phyloP scores from a whole-genome alignment of 1,139 yeast genomes.

The Candida tetrigidarum region DNA sequence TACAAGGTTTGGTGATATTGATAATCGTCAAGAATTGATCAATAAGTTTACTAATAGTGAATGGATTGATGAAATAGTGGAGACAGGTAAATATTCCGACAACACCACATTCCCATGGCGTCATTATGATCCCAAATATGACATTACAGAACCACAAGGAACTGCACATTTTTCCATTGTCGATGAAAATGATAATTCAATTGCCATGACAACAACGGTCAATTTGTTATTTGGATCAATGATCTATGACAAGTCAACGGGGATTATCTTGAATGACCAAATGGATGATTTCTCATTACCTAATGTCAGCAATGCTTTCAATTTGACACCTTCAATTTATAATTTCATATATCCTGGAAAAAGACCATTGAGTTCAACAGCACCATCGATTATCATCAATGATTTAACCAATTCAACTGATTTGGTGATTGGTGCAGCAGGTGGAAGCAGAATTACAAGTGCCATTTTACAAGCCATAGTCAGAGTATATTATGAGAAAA shows the following conservation, averaged over 20 bases:
- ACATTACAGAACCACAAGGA: conserved; percentile 78
- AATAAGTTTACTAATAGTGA: conserved; percentile 34
- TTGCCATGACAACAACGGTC: conserved; percentile 89
- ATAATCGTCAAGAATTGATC: conserved; percentile 28
- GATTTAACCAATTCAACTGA: conserved; percentile 54
- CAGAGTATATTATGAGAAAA: conserved; percentile 58
- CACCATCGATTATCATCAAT: conserved; percentile 72
- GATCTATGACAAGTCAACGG: conserved; percentile 81
- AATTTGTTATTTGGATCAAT: conserved; percentile 82
- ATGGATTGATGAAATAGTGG: conserved; percentile 60
- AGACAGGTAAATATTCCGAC: conserved; percentile 51
- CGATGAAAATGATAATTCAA: conserved; percentile 74
- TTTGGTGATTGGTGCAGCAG: conserved; percentile 87
- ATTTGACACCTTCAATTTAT: conserved; percentile 76
- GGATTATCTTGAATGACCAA: conserved; percentile 82
- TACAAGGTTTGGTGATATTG: conserved; percentile 75
- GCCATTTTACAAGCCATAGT: conserved; percentile 81
- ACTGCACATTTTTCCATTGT: conserved; percentile 85
- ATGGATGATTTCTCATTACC: conserved; percentile 97
- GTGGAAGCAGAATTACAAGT: conserved; percentile 90
- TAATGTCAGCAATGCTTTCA: conserved; percentile 70
- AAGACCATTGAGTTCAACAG: conserved; percentile 83
- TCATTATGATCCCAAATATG: conserved; percentile 79
- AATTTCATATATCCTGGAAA: conserved; percentile 77
- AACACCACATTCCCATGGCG: conserved; percentile 66